A percentile compares a stretch with the other conserved stretches of the same genome.
These are phyloP conservation scores for Teratosphaeria gauchensis DNA, from an alignment of 2,329 filamentous ascomycete species.

Conservation along the genomic window DNA sequence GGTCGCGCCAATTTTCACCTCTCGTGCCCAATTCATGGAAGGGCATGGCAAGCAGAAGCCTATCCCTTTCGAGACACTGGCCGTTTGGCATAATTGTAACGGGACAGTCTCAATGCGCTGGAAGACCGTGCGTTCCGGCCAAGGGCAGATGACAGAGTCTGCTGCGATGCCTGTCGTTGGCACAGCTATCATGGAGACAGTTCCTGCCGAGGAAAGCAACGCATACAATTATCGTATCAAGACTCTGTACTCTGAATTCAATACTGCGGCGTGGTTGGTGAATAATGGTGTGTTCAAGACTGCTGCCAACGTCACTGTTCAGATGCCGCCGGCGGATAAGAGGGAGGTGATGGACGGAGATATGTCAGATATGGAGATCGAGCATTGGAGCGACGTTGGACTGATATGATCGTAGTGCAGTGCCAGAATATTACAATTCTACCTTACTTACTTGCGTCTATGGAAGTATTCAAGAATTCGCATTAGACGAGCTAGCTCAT, in stretches of 20 bases:
- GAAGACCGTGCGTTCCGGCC: slow-evolving; percentile 15
- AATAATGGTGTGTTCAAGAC: slow-evolving; percentile 14
- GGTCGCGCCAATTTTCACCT: slow-evolving; percentile 12
- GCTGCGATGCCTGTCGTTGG: slow-evolving; percentile 16
- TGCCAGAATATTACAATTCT: too few relatives aligned
- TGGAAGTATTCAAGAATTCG: too few relatives aligned
- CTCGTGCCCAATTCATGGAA: slow-evolving; percentile 12
- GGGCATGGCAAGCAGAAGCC: slow-evolving; percentile 16
- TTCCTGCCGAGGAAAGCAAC: slow-evolving; percentile 10
- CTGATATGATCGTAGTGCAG: neutral
- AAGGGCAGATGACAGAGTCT: slow-evolving; percentile 16
- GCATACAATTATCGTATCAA: slow-evolving; percentile 14
- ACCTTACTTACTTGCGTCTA: too few relatives aligned
- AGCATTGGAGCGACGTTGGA: neutral
- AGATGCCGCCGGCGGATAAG: neutral
- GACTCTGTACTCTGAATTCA: slow-evolving; percentile 17
- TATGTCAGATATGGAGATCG: neutral
- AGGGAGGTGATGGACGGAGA: neutral
- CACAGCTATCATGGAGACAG: slow-evolving; percentile 13
- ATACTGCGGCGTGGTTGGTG: slow-evolving; percentile 18
- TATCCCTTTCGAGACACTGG: slow-evolving; percentile 16
- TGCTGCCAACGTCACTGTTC: slow-evolving; percentile 1
- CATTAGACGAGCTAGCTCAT: too few relatives aligned
- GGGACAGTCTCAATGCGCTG: slow-evolving; percentile 17
- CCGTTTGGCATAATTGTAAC: slow-evolving; percentile 19